A percentile compares a stretch with the other conserved stretches of the same genome.
Evolutionary conservation across 768 basidiomycete species (phyloP).

Genomic region (Boletus barrowsii): DNA sequence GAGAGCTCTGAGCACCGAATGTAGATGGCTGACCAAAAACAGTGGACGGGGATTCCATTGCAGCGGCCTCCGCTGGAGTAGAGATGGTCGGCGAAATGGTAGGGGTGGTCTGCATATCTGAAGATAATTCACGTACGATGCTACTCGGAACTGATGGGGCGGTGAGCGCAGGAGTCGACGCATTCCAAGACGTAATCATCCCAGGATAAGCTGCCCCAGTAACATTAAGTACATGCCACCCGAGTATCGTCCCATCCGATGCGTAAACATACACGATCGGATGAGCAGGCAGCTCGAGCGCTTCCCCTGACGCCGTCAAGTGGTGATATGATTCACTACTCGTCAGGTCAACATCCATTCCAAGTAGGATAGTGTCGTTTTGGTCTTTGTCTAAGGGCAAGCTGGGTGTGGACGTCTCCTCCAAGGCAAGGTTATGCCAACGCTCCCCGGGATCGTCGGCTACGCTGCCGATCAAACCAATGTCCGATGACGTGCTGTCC

Average conservation of each 20-base stretch:
- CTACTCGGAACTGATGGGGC: slow-evolving; percentile 12
- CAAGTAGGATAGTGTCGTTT: slow-evolving; percentile 68
- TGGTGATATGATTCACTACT: slow-evolving; percentile 38
- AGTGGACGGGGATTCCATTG: slow-evolving; percentile 31
- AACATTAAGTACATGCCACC: slow-evolving; percentile 65
- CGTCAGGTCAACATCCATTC: slow-evolving; percentile 66
- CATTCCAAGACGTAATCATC: slow-evolving; percentile 37
- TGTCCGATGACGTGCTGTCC: slow-evolving; percentile 51
- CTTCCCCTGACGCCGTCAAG: slow-evolving; percentile 41
- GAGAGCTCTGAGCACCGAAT: slow-evolving; percentile 23
- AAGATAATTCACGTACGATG: slow-evolving; percentile 28
- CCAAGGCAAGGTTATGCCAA: slow-evolving; percentile 46
- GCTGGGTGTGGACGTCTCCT: slow-evolving; percentile 50
- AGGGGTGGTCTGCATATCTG: slow-evolving; percentile 31
- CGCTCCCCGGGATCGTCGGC: slow-evolving; percentile 28
- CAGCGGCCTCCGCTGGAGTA: slow-evolving; percentile 16
- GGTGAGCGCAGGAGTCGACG: slow-evolving; percentile 3
- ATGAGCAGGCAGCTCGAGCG: slow-evolving; percentile 41
- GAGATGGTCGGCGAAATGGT: slow-evolving; percentile 18
- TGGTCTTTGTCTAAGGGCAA: slow-evolving; percentile 67
- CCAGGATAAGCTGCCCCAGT: slow-evolving; percentile 53
- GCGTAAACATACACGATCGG: slow-evolving; percentile 75
- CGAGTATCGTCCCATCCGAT: slow-evolving; percentile 74
- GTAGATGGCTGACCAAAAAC: slow-evolving; percentile 36
- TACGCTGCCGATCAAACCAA: slow-evolving; percentile 42